Base-by-base conservation (phyloP, 116 monocot species). In the Zostera marina region DNA sequence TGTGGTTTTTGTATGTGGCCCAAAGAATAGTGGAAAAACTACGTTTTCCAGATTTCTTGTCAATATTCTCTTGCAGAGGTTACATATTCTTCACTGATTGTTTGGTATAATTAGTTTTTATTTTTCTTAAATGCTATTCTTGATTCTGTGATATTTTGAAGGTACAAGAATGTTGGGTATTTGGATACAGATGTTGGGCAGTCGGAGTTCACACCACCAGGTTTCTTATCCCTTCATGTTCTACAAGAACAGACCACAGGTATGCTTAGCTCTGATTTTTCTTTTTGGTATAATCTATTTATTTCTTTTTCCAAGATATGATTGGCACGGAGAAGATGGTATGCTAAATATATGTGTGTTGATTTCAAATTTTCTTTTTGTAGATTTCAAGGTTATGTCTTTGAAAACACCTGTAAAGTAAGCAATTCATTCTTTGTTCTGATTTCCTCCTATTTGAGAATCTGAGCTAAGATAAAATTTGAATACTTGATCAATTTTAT, bases 21-120 rank as follows among this genome's bases (percentile, higher is more conserved):
- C 93, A 9, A 94, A 94, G 74, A 94, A 94, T 58, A 84, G 81
- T 59, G 93, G 93, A 56, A 94, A 94, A 71, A 80, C 88, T 40
- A 94, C 93, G 52, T 94, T 94, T 71, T 81, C 87, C 20, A 81
- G 88, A 32, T 53, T 66, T 44, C 93, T 94, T 43, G 74, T 84
- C 53, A 94, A 84, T 73, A 67, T 44, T 40, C 84, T 94, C 42
- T 62, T 94, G 54, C 66, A 52, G 13, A 78, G 84, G 89, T 77
- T 15, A 42, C 52, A 19, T 9, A 10, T 32, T 47, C 52, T 52
- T 20, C 47, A 1, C 14, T 13, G 45, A 41, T 52, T 17, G 11
- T 8, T 20, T 44, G 47, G 58, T 1, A 19, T 38, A 8, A 54
- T 8, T 22, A 9, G 1, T 26, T 13, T 22, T 53, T 53, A 6